Conservation (phyloP, 495 filamentous ascomycete genomes). For the Penicillium bialowiezense region DNA sequence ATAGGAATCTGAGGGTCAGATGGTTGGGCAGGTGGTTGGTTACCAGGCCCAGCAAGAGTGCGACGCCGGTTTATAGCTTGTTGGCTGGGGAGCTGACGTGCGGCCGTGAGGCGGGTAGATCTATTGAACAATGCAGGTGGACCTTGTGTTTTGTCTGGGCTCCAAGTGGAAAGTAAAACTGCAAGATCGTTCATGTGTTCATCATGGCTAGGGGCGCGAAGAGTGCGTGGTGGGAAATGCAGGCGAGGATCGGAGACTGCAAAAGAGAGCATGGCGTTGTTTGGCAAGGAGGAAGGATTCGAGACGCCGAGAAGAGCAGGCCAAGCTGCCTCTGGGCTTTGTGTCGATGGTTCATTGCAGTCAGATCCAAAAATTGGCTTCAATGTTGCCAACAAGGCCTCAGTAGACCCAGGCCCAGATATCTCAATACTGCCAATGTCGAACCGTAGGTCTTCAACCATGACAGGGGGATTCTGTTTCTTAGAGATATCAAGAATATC, state of each 20-base stretch:
- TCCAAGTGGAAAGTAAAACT: slow-evolving; percentile 64
- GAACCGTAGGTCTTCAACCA: slow-evolving; percentile 86
- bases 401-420: slow-evolving; percentile 77
- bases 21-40: slow-evolving; percentile 52
- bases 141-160: slow-evolving; percentile 56
- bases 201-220: slow-evolving; percentile 32
- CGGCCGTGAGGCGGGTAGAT: slow-evolving; percentile 56
- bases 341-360: slow-evolving; percentile 18
- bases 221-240: slow-evolving; percentile 56
- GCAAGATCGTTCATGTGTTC: slow-evolving; percentile 49
- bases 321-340: slow-evolving; percentile 57
- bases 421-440: slow-evolving; percentile 94
- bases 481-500: slow-evolving; percentile 69
- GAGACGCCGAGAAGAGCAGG: slow-evolving; percentile 63
- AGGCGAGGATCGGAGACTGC: slow-evolving; percentile 76
- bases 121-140: slow-evolving; percentile 67
- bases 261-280: slow-evolving; percentile 70
- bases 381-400: slow-evolving; percentile 72
- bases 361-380: slow-evolving; percentile 46
- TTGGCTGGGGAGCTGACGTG: slow-evolving; percentile 71
- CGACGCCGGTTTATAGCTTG: slow-evolving; percentile 86
- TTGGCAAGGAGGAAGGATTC: slow-evolving; percentile 73
- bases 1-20: slow-evolving; percentile 83
- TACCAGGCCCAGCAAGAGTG: slow-evolving; percentile 60
- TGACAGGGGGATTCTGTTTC: slow-evolving; percentile 66